A percentile compares a stretch with the other conserved stretches of the same genome.
phyloP scores from a whole-genome alignment of 495 filamentous ascomycete species.

The Tetracladium marchalianum region DNA sequence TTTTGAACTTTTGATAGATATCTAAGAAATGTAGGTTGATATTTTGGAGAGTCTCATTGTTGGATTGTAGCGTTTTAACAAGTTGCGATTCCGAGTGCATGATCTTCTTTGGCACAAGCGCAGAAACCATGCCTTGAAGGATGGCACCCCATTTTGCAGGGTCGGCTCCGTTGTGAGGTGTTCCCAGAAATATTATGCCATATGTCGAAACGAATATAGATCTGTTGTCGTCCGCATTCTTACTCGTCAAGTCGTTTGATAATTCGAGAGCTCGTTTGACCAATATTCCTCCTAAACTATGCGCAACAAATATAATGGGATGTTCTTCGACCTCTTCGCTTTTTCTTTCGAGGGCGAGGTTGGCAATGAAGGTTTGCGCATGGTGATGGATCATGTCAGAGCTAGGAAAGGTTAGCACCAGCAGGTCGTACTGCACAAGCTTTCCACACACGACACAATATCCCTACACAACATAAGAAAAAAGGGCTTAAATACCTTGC shows the following conservation, averaged over 20 bases:
- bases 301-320: conserved; percentile 79
- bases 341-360: conserved; percentile 36
- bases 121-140: conserved; percentile 61
- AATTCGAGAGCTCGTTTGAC: conserved; percentile 51
- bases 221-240: conserved; percentile 61
- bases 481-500: conserved; percentile 16
- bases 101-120: conserved; percentile 58
- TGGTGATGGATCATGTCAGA: conserved; percentile 76
- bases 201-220: conserved; percentile 78
- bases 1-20: conserved; percentile 60
- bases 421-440: conserved; percentile 23
- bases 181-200: conserved; percentile 77
- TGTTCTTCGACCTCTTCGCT: conserved; percentile 47
- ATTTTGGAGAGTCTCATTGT: conserved; percentile 71
- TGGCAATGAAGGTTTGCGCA: conserved; percentile 68
- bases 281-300: conserved; percentile 74
- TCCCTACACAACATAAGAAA: no score
- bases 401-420: conserved; percentile 15
- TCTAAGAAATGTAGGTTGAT: conserved; percentile 72
- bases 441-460: neutral
- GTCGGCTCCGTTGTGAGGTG: conserved; percentile 75
- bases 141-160: conserved; percentile 67
- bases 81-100: conserved; percentile 63
- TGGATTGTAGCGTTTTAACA: conserved; percentile 59
- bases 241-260: conserved; percentile 39